Base-by-base conservation (phyloP, 169 alveolate genomes). In the Eimeria maxima region DNA sequence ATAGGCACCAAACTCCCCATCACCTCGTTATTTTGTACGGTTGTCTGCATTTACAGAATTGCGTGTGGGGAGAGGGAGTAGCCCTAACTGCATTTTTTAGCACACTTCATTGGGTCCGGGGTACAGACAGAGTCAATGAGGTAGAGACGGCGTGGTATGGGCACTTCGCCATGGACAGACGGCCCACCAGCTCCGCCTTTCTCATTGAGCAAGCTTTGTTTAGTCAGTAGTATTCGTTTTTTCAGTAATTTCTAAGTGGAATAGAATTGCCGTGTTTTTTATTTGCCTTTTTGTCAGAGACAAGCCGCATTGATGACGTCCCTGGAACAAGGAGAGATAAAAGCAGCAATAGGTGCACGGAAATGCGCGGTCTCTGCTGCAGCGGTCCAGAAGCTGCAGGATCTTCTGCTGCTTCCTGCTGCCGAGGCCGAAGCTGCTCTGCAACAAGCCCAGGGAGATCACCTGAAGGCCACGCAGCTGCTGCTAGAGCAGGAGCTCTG, bases 241-340 rank as follows among this genome's bases (percentile, higher is more conserved):
- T n/a, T n/a, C n/a, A n/a, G n/a, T n/a, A n/a, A n/a, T n/a, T n/a
- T n/a, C n/a, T n/a, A n/a, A n/a, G n/a, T n/a, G n/a, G n/a, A n/a
- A n/a, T n/a, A n/a, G n/a, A n/a, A n/a, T 16, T 44, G 24, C 5
- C 22, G 65, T 44, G 7, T 20, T 24, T 22, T 42, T 42, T 76
- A 38, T n/a, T 42, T 76, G 55, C 20, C 22, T 22, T 38, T 38
- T 38, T 16, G 3, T 55, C 93, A 86, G 93, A 60, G 81, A 71
- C 93, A 86, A 86, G 93, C 93, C 1, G 93, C 93, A 60, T 71
- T 86, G 42, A 86, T 86, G 93, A 86, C 76, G 33, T 86, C 93
- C 45, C 93, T 86, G 2, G 45, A 86, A 57, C 93, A 86, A 57
- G 93, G 81, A 63, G 93, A 86, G 42, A 63, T 53, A 86, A 45